phyloP scores from a whole-genome alignment of 108 stramenopile species.

The Skeletonema menzelii region DNA sequence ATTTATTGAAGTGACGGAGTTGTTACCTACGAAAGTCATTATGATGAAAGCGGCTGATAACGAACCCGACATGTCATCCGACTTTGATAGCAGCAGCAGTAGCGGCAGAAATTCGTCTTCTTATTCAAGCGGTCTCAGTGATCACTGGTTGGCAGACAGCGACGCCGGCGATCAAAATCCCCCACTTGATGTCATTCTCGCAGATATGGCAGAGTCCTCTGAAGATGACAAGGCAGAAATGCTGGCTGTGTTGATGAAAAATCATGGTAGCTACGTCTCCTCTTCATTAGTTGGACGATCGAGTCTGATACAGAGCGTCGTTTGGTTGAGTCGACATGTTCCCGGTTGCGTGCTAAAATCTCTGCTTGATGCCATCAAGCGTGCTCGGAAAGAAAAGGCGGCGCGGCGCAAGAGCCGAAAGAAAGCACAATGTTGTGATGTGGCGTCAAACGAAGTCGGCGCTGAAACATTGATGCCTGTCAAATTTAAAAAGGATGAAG shows the following conservation, averaged over 20 bases:
- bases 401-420: slow-evolving; percentile 2
- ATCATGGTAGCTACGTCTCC: slow-evolving; percentile 17
- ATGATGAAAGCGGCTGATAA: too few relatives aligned
- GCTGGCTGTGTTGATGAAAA: slow-evolving; percentile 22
- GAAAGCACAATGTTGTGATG: not conserved
- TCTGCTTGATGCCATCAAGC: slow-evolving; percentile 33
- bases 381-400: slow-evolving; percentile 4
- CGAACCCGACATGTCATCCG: not conserved
- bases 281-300: slow-evolving; percentile 42
- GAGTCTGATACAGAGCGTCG: slow-evolving; percentile 51
- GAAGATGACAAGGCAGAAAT: slow-evolving; percentile 33
- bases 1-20: too few relatives aligned
- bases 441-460: not conserved
- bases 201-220: not conserved
- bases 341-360: slow-evolving; percentile 55
- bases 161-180: not conserved
- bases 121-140: not conserved
- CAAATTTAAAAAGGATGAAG: slow-evolving; percentile 14
- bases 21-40: too few relatives aligned
- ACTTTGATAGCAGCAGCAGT: not conserved
- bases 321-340: slow-evolving; percentile 61
- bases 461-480: slow-evolving; percentile 21
- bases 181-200: not conserved
- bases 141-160: not conserved
- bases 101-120: not conserved